Evolutionary conservation across 2,329 filamentous ascomycete genomes (phyloP).

Genomic region (Fusarium sp.): DNA sequence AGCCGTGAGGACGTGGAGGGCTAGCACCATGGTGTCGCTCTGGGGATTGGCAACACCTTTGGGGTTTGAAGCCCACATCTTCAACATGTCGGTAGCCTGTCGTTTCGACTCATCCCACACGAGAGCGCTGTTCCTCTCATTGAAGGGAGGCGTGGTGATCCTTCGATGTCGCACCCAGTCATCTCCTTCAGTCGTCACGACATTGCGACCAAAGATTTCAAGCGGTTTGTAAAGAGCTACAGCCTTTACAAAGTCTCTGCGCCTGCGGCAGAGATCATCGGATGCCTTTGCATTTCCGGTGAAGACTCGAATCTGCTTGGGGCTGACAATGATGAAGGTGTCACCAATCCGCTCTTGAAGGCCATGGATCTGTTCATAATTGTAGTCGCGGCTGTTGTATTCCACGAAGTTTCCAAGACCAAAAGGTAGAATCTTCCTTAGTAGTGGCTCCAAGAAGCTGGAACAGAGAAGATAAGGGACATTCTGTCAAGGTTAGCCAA

Average conservation of each 20-base stretch:
- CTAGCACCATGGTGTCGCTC: conserved; percentile 37
- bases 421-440: conserved; percentile 26
- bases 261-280: conserved; percentile 36
- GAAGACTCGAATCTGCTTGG: conserved; percentile 41
- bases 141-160: conserved; percentile 42
- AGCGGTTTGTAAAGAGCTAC: conserved; percentile 40
- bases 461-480: conserved; percentile 31
- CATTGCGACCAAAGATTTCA: conserved; percentile 41
- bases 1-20: conserved; percentile 40
- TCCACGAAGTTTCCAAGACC: conserved; percentile 36
- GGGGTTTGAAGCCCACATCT: conserved; percentile 30
- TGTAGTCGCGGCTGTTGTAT: conserved; percentile 45
- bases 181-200: conserved; percentile 40
- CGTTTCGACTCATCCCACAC: conserved; percentile 39
- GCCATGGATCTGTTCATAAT: conserved; percentile 38
- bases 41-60: conserved; percentile 32
- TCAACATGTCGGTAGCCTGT: conserved; percentile 38
- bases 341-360: conserved; percentile 41
- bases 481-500: conserved; percentile 6
- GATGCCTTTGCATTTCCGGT: conserved; percentile 37
- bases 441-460: conserved; percentile 28
- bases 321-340: conserved; percentile 41
- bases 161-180: conserved; percentile 38
- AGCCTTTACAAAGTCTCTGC: conserved; percentile 39
- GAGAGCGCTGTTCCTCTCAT: conserved; percentile 39